Percentiles rank a stretch among this genome's conserved stretches.
phyloP scores from a whole-genome alignment of 306 rosid genomes.

The Begonia loranthoides region DNA sequence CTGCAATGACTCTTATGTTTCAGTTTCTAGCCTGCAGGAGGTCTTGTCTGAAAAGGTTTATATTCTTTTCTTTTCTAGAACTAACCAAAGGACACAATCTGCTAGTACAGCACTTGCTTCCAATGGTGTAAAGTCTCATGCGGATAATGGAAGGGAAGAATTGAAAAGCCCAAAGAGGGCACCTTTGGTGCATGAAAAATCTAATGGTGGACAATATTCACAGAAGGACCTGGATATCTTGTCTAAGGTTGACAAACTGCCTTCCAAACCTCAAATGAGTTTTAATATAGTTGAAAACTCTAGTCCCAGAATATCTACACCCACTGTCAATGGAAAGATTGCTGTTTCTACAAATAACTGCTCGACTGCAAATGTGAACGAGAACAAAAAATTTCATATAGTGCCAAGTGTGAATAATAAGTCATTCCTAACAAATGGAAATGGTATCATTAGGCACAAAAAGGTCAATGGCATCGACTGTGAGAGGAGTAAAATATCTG shows the following conservation, averaged over 20 bases:
- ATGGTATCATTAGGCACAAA: constrained; percentile 25
- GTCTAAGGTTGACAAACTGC: constrained; percentile 40
- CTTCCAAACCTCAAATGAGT: constrained; percentile 36
- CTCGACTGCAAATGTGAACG: constrained; percentile 33
- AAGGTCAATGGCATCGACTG: constrained; percentile 21
- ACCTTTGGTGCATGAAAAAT: constrained; percentile 26
- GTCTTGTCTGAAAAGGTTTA: constrained; percentile 94
- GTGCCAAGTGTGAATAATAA: constrained; percentile 39
- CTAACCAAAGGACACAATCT: constrained; percentile 54
- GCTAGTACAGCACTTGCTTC: constrained; percentile 27
- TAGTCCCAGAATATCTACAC: constrained; percentile 32
- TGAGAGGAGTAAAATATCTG: constrained; percentile 14
- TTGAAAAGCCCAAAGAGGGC: constrained; percentile 33
- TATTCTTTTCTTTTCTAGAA: constrained; percentile 84
- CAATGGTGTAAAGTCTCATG: constrained; percentile 48
- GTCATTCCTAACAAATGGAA: constrained; percentile 20
- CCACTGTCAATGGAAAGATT: constrained; percentile 44
- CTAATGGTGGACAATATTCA: constrained; percentile 34
- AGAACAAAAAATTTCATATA: constrained; percentile 23
- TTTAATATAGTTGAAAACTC: constrained; percentile 42
- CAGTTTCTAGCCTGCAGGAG: constrained; percentile 65
- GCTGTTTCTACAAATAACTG: constrained; percentile 25
- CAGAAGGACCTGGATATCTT: constrained; percentile 27
- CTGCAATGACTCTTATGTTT: constrained; percentile 77
- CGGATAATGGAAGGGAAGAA: constrained; percentile 53